Evolutionary conservation across 805 yeast genomes (phyloP).

Genomic region (Ogataea trehaloabstinens): DNA sequence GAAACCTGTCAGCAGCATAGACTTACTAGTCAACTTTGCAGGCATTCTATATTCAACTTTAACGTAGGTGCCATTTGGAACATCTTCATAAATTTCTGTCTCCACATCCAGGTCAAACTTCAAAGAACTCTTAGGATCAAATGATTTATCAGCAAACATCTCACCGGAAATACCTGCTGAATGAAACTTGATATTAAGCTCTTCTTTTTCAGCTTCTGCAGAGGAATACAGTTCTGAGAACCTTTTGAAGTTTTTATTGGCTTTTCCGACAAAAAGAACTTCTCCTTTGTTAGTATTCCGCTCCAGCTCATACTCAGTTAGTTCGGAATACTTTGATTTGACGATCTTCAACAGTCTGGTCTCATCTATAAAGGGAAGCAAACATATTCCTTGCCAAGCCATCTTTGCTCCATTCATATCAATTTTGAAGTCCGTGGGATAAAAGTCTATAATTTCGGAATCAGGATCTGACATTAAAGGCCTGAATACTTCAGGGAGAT

Average conservation of each 20-base stretch:
- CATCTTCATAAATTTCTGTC: constrained; percentile 36
- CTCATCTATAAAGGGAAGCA: constrained; percentile 89
- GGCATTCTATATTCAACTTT: constrained; percentile 62
- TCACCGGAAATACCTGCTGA: constrained; percentile 60
- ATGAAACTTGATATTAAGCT: constrained; percentile 44
- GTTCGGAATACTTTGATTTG: constrained; percentile 54
- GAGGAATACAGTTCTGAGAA: constrained; percentile 42
- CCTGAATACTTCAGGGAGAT: constrained; percentile 76
- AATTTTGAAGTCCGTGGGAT: constrained; percentile 82
- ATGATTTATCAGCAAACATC: constrained; percentile 37
- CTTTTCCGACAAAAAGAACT: constrained; percentile 62
- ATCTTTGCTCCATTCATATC: constrained; percentile 95
- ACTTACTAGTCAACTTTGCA: constrained; percentile 58
- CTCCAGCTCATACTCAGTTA: constrained; percentile 64
- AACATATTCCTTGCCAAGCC: constrained; percentile 93
- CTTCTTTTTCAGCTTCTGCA: constrained; percentile 24
- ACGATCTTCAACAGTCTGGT: constrained; percentile 67
- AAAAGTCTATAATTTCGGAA: constrained; percentile 86
- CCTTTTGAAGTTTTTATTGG: constrained; percentile 48
- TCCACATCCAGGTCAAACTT: constrained; percentile 43
- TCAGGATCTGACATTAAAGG: constrained; percentile 76
- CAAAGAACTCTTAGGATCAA: constrained; percentile 34
- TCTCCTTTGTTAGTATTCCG: constrained; percentile 74
- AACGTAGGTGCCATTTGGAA: constrained; percentile 38
- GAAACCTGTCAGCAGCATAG: constrained; percentile 81